phyloP scores from a whole-genome alignment of 2,329 filamentous ascomycete species.

The Neofusicoccum ribis region DNA sequence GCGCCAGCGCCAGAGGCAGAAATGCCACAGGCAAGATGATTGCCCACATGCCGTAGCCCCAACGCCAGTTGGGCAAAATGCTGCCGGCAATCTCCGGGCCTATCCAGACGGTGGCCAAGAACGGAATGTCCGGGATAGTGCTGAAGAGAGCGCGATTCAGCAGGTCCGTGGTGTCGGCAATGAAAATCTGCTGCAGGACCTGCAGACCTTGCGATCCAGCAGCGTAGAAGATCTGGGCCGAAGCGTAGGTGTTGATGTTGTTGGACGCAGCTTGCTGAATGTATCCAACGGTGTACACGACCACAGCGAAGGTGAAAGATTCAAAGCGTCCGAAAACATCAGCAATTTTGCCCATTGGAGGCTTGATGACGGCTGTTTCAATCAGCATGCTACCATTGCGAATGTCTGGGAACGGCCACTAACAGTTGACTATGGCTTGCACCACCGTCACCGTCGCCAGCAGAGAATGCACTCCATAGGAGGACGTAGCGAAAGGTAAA shows the following conservation, averaged over 20 bases:
- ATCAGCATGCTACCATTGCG: background rate
- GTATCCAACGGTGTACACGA: conserved; percentile 59
- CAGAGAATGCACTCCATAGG: conserved; percentile 64
- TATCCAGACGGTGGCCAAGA: conserved; percentile 62
- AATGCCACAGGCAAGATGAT: conserved; percentile 60
- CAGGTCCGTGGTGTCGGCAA: conserved; percentile 63
- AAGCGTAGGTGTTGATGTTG: conserved; percentile 54
- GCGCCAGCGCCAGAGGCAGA: conserved; percentile 53
- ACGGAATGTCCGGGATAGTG: conserved; percentile 60
- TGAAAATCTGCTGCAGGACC: conserved; percentile 64
- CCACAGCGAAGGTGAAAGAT: conserved; percentile 56
- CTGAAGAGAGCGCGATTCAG: conserved; percentile 61
- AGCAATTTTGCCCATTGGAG: conserved; percentile 62
- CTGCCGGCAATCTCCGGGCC: conserved; percentile 54
- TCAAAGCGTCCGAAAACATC: conserved; percentile 64
- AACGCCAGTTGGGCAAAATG: conserved; percentile 59
- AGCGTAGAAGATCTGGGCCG: conserved; percentile 62
- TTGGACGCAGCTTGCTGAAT: conserved; percentile 58
- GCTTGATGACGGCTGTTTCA: conserved; percentile 56
- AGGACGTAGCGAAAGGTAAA: conserved; percentile 65
- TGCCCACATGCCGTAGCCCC: conserved; percentile 64
- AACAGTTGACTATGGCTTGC: conserved; percentile 64
- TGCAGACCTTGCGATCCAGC: conserved; percentile 61
- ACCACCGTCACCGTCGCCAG: conserved; percentile 65
- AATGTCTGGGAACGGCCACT: background rate